phyloP scores from a whole-genome alignment of 2,329 filamentous ascomycete species.

The Ophiostoma angusticollis region DNA sequence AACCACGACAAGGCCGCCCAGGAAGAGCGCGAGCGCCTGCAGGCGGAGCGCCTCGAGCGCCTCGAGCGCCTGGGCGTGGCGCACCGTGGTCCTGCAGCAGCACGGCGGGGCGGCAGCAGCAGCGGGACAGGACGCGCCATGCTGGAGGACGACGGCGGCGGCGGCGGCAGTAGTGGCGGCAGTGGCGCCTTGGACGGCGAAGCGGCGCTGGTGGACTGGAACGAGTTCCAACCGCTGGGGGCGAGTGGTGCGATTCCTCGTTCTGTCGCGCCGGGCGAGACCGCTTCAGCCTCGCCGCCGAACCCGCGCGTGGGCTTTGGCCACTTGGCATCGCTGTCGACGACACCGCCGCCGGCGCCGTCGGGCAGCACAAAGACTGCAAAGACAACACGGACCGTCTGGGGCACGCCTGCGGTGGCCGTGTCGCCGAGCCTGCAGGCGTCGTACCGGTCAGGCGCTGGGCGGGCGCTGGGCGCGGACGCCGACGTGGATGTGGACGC shows the following conservation, averaged over 20 bases:
- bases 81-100: not conserved
- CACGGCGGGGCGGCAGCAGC: not conserved
- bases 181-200: slow-evolving; percentile 2
- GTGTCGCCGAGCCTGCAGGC: slow-evolving; percentile 40
- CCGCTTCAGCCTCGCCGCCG: slow-evolving; percentile 31
- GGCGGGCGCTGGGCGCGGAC: too few relatives aligned
- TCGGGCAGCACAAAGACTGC: slow-evolving; percentile 14
- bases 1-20: slow-evolving; percentile 73
- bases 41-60: slow-evolving; percentile 71
- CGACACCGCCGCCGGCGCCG: slow-evolving; percentile 57
- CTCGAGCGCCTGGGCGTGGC: slow-evolving; percentile 22
- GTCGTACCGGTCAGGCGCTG: slow-evolving; percentile 24
- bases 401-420: slow-evolving; percentile 69
- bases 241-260: too few relatives aligned
- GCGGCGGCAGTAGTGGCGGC: slow-evolving; percentile 2
- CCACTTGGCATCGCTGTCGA: slow-evolving; percentile 63
- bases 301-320: slow-evolving; percentile 49
- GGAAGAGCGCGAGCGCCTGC: slow-evolving; percentile 73
- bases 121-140: slow-evolving; percentile 2
- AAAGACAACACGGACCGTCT: slow-evolving; percentile 54
- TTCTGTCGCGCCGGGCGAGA: too few relatives aligned
- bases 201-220: slow-evolving; percentile 30
- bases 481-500: too few relatives aligned
- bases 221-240: slow-evolving; percentile 54
- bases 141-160: not conserved